Conservation (phyloP, 202 grass and related monocot genomes). For the Setaria viridis region DNA sequence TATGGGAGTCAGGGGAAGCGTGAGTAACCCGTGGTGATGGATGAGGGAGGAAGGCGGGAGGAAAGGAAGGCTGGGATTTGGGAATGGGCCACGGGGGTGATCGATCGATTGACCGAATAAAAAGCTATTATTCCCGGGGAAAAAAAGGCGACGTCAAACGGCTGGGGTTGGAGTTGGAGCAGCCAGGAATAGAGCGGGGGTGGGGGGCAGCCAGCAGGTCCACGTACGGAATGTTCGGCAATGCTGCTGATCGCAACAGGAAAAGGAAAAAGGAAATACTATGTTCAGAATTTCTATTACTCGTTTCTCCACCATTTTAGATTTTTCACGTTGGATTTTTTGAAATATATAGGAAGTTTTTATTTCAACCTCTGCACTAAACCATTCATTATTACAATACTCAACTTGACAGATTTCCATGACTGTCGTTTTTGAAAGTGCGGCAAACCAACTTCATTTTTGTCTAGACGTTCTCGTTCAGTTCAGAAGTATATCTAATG, state of each 20-base stretch:
- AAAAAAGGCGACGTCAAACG: slow-evolving; percentile 33
- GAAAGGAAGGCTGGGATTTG: not conserved
- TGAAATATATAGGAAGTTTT: too few species aligned
- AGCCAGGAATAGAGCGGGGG: not conserved
- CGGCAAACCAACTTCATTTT: too few species aligned
- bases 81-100: not conserved
- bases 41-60: not conserved
- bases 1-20: not conserved
- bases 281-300: too few species aligned
- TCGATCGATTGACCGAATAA: not conserved
- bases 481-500: too few species aligned
- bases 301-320: too few species aligned
- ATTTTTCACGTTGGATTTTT: too few species aligned
- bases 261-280: too few species aligned
- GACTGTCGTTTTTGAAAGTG: too few species aligned
- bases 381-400: too few species aligned
- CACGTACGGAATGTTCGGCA: not conserved
- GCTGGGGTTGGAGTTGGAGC: not conserved
- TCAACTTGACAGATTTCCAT: too few species aligned
- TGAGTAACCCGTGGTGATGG: not conserved
- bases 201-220: not conserved
- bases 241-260: not conserved
- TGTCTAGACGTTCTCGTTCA: too few species aligned
- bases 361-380: too few species aligned
- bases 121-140: not conserved